A percentile compares a stretch with the other conserved stretches of the same genome.
phyloP scores from a whole-genome alignment of 148 eudicot genomes.

The Heliosperma pusillum region DNA sequence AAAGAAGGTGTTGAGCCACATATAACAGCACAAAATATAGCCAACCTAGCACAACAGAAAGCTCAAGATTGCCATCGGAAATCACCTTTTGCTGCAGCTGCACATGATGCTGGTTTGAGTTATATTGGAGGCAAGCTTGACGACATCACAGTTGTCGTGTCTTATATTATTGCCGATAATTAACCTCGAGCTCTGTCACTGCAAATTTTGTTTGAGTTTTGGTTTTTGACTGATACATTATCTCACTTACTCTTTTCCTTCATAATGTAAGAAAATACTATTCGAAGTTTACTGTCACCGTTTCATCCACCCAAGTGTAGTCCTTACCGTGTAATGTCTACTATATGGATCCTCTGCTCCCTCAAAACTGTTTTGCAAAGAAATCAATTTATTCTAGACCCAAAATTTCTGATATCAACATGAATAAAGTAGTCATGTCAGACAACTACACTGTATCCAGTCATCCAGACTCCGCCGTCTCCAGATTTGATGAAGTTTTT shows the following conservation, averaged over 20 bases:
- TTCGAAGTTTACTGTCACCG: neutral
- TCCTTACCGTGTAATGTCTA: neutral
- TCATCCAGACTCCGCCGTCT: too few species aligned
- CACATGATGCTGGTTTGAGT: constrained; percentile 67
- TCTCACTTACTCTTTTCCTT: neutral
- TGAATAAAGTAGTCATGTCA: too few species aligned
- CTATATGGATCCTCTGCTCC: neutral
- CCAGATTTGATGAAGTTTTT: too few species aligned
- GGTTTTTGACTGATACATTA: neutral
- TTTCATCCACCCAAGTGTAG: neutral
- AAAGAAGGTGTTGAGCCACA: constrained; percentile 48
- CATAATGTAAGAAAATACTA: neutral
- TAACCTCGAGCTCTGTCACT: constrained; percentile 23
- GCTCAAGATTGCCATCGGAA: constrained; percentile 49
- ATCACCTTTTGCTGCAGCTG: constrained; percentile 76
- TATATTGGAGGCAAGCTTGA: constrained; percentile 90
- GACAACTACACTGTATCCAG: too few species aligned
- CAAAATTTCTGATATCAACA: too few species aligned
- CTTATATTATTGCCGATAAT: constrained; percentile 38
- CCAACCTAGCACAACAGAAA: constrained; percentile 54
- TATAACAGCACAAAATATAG: constrained; percentile 58
- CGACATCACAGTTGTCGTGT: constrained; percentile 78
- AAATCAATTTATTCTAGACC: too few species aligned
- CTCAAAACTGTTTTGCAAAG: too few species aligned
- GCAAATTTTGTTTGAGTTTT: neutral